phyloP scores from a whole-genome alignment of 805 yeast species.

The Limtongozyma cylindracea region DNA sequence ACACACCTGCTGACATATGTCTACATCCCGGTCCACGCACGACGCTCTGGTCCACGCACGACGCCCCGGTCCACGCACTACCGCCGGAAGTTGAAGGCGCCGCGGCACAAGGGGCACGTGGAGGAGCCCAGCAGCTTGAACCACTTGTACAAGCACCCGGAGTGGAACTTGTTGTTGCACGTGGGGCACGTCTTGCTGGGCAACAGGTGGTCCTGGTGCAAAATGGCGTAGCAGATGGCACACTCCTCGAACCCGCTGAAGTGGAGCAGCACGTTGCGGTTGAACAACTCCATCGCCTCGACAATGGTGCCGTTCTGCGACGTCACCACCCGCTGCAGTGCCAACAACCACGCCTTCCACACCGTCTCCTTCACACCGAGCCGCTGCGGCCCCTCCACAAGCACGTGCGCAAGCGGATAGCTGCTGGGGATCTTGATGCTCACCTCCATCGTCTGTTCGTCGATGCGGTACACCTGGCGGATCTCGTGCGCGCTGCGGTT shows the following conservation, averaged over 20 bases:
- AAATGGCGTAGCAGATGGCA: constrained; percentile 84
- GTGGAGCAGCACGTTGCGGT: constrained; percentile 55
- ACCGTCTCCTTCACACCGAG: constrained; percentile 79
- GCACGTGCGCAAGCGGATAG: constrained; percentile 57
- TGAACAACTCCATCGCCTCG: constrained; percentile 43
- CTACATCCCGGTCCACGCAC: no score
- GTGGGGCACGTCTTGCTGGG: constrained; percentile 79
- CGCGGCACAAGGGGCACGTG: constrained; percentile 87
- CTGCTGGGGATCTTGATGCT: constrained; percentile 44
- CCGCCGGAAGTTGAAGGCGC: constrained; percentile 29
- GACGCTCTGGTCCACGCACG: no score
- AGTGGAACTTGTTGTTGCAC: constrained; percentile 84
- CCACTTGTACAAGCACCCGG: constrained; percentile 94
- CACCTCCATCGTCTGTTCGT: constrained; percentile 71
- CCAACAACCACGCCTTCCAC: constrained; percentile 88
- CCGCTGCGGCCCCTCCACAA: constrained; percentile 52
- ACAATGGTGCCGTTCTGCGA: constrained; percentile 48
- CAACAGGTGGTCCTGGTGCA: constrained; percentile 74
- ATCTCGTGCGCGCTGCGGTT: constrained; percentile 41
- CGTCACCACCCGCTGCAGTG: constrained; percentile 64
- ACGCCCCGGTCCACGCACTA: no score
- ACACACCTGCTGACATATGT: no score
- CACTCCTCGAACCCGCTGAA: constrained; percentile 92
- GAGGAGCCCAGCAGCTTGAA: constrained; percentile 81
- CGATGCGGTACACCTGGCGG: constrained; percentile 49